Evolutionary conservation across 192 early-diverging fungal species (phyloP), one percentile per base, ranked within the genome.

Genomic region (Umbelopsis vinacea): DNA sequence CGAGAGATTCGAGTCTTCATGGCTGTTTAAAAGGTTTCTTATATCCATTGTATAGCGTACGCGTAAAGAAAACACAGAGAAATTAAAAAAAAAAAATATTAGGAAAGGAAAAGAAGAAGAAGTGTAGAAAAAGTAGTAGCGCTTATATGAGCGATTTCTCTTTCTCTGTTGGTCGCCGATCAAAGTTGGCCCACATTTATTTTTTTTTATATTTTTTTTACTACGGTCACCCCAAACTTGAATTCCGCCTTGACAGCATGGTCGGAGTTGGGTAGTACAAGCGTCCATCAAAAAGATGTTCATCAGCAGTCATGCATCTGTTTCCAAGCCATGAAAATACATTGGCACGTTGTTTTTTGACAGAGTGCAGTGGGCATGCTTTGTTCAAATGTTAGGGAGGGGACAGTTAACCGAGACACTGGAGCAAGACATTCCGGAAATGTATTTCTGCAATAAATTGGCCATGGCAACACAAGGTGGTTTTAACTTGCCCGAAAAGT

Each of bases 31-130:
- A 21, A 75, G 67, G 26, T 75, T 69, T 24, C 69, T 54, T 37
- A 75, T 75, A 33, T 75, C 69, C 74, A 75, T 75, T 66, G 33
- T 10, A 24, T 71, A 71, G 33, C 50, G 19, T 21, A 33, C 48
- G 69, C 35, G 47, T 45, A 23, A 23, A 29, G n/a, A 29, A 29
- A 71, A 52, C n/a, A 14, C 7, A 52, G 24, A 69, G 46, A 46
- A 48, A 19, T 7, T n/a, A 29, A 21, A 35, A 21, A 21, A n/a
- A 52, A 38, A 29, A 21, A 33, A 52, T 35, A 37, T 29, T 29
- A 48, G 47, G 29, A 50, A 69, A 50, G 26, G 46, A 68, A 68
- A 69, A 69, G 26, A 69, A 29, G 45, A 69, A 69, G 46, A 48
- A 69, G 46, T 63, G 33, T 29, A 2, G 14, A 63, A 37, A 33